Percentiles rank a stretch among this genome's conserved stretches.
Conservation (phyloP, 441 rosid species). For the Flueggea neowawraea region DNA sequence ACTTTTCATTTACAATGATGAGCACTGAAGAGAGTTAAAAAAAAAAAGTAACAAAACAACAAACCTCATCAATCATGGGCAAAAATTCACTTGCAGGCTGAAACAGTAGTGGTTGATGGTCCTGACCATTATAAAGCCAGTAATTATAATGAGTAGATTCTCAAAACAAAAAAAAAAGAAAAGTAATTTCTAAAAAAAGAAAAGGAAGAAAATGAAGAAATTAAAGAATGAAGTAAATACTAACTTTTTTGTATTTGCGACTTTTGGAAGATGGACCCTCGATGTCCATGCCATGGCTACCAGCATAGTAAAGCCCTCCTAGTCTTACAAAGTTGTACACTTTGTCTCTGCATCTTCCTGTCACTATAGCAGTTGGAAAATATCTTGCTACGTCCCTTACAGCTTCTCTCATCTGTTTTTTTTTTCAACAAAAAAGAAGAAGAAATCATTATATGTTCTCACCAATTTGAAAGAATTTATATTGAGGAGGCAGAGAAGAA, state of each 20-base stretch:
- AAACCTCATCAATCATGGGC: conserved; percentile 62
- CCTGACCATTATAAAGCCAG: conserved; percentile 24
- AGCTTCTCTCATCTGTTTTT: conserved; percentile 65
- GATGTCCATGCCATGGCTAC: conserved; percentile 99
- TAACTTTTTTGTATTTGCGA: conserved; percentile 45
- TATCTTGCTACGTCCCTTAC: conserved; percentile 61
- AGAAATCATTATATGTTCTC: background rate
- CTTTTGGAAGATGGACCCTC: conserved; percentile 66
- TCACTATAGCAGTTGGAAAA: conserved; percentile 82
- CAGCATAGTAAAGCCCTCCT: conserved; percentile 88
- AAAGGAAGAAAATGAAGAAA: background rate
- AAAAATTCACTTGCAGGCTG: conserved; percentile 70
- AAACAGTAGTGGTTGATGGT: conserved; percentile 34
- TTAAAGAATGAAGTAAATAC: background rate
- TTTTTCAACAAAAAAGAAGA: background rate
- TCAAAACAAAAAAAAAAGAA: no score
- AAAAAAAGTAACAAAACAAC: background rate
- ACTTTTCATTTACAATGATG: background rate
- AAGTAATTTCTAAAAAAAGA: no score
- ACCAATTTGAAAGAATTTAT: background rate
- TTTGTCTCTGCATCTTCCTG: conserved; percentile 93
- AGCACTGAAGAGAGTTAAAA: conserved; percentile 12
- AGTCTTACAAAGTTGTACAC: conserved; percentile 76
- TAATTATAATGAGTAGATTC: background rate
- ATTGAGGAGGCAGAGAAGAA: background rate